Evolutionary conservation across 345 rosid genomes (phyloP).

Genomic region (Sonneratia alba): DNA sequence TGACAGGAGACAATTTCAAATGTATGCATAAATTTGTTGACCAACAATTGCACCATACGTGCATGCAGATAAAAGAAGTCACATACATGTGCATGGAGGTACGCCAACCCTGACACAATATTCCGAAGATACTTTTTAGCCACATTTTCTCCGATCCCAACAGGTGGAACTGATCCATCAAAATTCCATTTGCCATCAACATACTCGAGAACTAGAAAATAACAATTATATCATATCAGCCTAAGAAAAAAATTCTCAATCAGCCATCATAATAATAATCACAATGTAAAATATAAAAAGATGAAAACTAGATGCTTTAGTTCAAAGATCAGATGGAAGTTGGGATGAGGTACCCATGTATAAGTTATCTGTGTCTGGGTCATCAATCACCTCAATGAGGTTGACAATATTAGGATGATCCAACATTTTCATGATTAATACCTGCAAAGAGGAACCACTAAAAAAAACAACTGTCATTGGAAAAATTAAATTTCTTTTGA

Average conservation of each 20-base stretch:
- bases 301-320: no score
- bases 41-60: no score
- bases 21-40: no score
- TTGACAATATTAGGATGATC: slow-evolving; percentile 96
- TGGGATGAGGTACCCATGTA: slow-evolving; percentile 72
- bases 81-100: slow-evolving; percentile 93
- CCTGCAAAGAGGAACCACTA: slow-evolving; percentile 29
- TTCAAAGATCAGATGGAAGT: not conserved
- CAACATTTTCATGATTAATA: slow-evolving; percentile 86
- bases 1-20: not conserved
- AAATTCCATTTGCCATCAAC: slow-evolving; percentile 78
- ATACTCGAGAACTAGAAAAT: slow-evolving; percentile 77
- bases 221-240: slow-evolving; percentile 3
- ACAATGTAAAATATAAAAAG: not conserved
- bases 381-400: slow-evolving; percentile 97
- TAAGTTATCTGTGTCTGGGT: slow-evolving; percentile 83
- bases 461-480: not conserved
- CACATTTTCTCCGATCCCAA: slow-evolving; percentile 59
- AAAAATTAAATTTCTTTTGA: no score
- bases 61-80: not conserved
- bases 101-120: slow-evolving; percentile 77
- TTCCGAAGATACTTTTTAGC: slow-evolving; percentile 85
- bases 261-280: not conserved
- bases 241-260: slow-evolving; percentile 7
- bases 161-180: slow-evolving; percentile 53